Conservation (phyloP, 176 grass and related monocot species). For the Urochloa ruziziensis region DNA sequence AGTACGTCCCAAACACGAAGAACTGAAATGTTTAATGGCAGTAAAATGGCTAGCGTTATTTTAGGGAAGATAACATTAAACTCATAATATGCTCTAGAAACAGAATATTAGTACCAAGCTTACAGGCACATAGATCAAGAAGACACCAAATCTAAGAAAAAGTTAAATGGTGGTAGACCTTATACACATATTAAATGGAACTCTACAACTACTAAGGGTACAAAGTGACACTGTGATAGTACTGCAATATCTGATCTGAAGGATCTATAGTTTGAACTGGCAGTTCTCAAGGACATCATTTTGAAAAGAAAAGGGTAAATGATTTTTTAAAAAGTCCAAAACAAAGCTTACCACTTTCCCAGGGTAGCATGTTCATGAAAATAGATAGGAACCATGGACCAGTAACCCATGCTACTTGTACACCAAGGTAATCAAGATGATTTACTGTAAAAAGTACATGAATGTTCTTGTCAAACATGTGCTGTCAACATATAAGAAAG, state of each 20-base stretch:
- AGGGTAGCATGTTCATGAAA: slow-evolving; percentile 99
- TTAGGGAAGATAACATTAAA: slow-evolving; percentile 15
- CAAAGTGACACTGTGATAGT: neutral
- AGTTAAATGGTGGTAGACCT: neutral
- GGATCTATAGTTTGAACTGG: neutral
- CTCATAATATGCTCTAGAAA: neutral
- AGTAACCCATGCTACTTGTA: slow-evolving; percentile 95
- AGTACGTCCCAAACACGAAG: slow-evolving; percentile 99
- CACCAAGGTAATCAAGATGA: slow-evolving; percentile 98
- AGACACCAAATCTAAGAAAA: neutral
- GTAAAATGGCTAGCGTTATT: slow-evolving; percentile 29
- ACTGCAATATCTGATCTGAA: neutral
- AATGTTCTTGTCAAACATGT: slow-evolving; percentile 28
- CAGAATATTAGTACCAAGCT: neutral
- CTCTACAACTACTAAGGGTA: neutral
- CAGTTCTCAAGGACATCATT: neutral
- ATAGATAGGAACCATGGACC: slow-evolving; percentile 99
- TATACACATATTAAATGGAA: neutral
- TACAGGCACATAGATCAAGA: neutral
- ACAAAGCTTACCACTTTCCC: slow-evolving; percentile 92
- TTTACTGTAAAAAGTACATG: slow-evolving; percentile 63
- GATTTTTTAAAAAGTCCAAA: slow-evolving; percentile 23
- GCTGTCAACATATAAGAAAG: neutral
- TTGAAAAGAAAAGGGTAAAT: neutral
- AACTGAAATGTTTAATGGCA: slow-evolving; percentile 63